A percentile compares a stretch with the other conserved stretches of the same genome.
Evolutionary conservation across 441 rosid species (phyloP).

Genomic region (Euphorbia celastroides): DNA sequence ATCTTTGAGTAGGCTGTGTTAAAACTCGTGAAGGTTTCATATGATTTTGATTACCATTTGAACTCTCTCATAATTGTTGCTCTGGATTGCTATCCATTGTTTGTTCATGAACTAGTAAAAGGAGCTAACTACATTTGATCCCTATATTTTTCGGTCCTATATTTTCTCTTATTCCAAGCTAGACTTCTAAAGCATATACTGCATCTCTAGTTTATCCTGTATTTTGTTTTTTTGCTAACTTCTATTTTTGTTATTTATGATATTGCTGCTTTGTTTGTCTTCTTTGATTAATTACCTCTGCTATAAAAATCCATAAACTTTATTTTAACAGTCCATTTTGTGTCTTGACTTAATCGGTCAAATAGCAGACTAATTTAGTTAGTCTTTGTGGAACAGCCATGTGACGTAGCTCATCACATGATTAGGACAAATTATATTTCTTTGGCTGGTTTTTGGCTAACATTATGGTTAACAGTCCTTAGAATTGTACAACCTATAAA

Average conservation of each 20-base stretch:
- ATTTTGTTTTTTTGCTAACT: background rate
- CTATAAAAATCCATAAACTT: background rate
- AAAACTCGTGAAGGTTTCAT: background rate
- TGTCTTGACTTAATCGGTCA: background rate
- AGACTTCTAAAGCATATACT: background rate
- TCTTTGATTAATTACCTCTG: background rate
- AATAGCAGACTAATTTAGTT: background rate
- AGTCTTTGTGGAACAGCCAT: background rate
- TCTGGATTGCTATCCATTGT: too few relatives aligned
- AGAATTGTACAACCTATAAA: constrained; percentile 1
- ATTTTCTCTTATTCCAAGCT: background rate
- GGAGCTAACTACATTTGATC: too few relatives aligned
- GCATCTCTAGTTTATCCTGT: background rate
- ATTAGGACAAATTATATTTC: background rate
- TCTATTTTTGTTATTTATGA: background rate
- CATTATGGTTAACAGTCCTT: background rate
- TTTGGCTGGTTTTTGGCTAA: background rate
- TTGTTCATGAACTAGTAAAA: background rate
- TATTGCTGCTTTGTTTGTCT: background rate
- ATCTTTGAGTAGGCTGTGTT: background rate
- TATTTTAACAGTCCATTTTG: background rate
- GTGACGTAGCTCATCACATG: background rate
- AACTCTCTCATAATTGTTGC: too few relatives aligned
- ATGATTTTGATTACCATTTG: too few relatives aligned
- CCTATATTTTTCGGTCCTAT: too few relatives aligned